Conservation (phyloP, 768 basidiomycete genomes). For the Aureoboletus auriporus region DNA sequence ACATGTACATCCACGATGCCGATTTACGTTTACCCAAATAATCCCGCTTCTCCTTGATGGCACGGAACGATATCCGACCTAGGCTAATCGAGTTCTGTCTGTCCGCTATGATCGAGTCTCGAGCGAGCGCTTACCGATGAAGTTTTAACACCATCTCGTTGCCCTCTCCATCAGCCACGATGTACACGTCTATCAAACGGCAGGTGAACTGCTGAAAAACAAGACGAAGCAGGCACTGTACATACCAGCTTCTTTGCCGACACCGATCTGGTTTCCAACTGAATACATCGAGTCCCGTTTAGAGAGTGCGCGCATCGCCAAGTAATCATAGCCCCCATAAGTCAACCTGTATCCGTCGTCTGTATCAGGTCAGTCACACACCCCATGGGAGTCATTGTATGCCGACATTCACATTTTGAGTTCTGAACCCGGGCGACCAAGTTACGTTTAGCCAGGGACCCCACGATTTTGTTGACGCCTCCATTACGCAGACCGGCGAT, state of each 20-base stretch:
- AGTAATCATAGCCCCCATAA: slow-evolving; percentile 97
- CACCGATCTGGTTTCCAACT: slow-evolving; percentile 97
- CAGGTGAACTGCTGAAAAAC: slow-evolving; percentile 3
- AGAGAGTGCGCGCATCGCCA: slow-evolving; percentile 90
- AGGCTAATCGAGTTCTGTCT: slow-evolving; percentile 49
- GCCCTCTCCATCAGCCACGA: slow-evolving; percentile 83
- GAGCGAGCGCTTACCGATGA: slow-evolving; percentile 58
- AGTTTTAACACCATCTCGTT: slow-evolving; percentile 89
- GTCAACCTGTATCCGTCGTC: slow-evolving; percentile 97
- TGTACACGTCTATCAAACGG: slow-evolving; percentile 61
- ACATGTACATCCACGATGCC: slow-evolving; percentile 99
- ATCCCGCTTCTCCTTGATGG: slow-evolving; percentile 94
- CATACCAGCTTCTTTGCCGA: slow-evolving; percentile 94
- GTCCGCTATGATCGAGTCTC: background rate
- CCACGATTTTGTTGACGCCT: slow-evolving; percentile 90
- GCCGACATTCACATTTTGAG: slow-evolving; percentile 92
- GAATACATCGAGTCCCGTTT: slow-evolving; percentile 85
- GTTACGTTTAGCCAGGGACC: slow-evolving; percentile 87
- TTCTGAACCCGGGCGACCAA: slow-evolving; percentile 88
- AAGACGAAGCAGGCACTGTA: background rate
- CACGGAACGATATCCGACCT: slow-evolving; percentile 95
- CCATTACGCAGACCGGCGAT: slow-evolving; percentile 91
- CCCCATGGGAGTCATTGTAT: background rate
- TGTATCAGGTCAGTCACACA: slow-evolving; percentile 30
- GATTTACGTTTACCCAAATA: slow-evolving; percentile 94